Percentiles rank a stretch among this genome's conserved stretches.
phyloP scores from a whole-genome alignment of 768 basidiomycete genomes.

The Gloeophyllum trabeum region DNA sequence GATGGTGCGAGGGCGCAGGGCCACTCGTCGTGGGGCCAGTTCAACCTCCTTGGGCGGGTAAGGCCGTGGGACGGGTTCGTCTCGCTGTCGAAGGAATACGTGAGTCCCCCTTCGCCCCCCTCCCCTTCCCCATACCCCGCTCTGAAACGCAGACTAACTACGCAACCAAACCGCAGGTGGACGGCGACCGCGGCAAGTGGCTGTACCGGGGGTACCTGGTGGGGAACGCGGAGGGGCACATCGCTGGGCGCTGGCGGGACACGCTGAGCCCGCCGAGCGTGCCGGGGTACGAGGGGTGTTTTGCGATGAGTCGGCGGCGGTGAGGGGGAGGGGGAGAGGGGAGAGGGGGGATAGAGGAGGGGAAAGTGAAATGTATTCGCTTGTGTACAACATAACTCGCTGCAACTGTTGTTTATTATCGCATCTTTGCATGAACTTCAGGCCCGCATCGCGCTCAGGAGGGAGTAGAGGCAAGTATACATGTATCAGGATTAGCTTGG shows the following conservation, averaged over 20 bases:
- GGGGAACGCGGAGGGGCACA: conserved; percentile 53
- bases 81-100: conserved; percentile 79
- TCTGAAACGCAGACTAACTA: neutral
- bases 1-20: conserved; percentile 32
- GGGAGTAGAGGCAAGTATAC: no score
- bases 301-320: conserved; percentile 58
- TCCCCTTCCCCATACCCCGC: neutral
- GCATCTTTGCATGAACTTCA: no score
- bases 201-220: conserved; percentile 78
- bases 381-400: no score
- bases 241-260: conserved; percentile 85
- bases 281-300: conserved; percentile 80
- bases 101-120: conserved; percentile 16
- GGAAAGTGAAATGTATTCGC: no score
- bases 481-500: no score
- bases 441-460: no score
- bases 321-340: no score
- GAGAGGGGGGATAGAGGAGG: no score
- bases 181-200: conserved; percentile 72
- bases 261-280: conserved; percentile 52
- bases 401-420: no score
- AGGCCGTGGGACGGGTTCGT: conserved; percentile 74
- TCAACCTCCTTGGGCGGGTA: conserved; percentile 70
- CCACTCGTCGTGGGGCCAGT: conserved; percentile 88
- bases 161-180: conserved; percentile 31